These are phyloP conservation scores for Alternaria sp. DNA, from an alignment of 2,329 filamentous ascomycete species.

Conservation along the genomic window DNA sequence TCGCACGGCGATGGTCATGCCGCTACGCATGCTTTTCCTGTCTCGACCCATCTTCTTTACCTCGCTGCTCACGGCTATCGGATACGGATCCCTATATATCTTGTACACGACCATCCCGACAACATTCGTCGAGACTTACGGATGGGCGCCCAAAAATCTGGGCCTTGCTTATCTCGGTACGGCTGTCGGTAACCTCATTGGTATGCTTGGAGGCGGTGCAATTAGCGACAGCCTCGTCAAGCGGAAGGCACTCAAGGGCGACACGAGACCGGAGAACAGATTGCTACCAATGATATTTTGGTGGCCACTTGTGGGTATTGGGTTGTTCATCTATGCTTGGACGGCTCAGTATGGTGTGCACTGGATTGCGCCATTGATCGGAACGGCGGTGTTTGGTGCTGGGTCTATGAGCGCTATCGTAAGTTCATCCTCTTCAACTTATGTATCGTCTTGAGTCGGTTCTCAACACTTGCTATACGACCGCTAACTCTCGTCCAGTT, in stretches of 20 bases:
- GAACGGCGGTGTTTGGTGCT: slow-evolving; percentile 13
- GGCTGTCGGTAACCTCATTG: slow-evolving; percentile 42
- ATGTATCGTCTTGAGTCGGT: background rate
- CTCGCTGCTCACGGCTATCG: slow-evolving; percentile 51
- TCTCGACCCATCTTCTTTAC: slow-evolving; percentile 61
- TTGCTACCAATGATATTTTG: slow-evolving; percentile 37
- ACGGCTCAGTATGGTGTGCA: slow-evolving; percentile 26
- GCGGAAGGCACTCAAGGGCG: slow-evolving; percentile 16
- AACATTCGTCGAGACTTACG: slow-evolving; percentile 29
- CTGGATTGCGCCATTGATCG: slow-evolving; percentile 37
- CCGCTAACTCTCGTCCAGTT: background rate
- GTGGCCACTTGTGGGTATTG: slow-evolving; percentile 25
- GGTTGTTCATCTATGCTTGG: slow-evolving; percentile 42
- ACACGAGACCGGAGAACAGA: slow-evolving; percentile 11
- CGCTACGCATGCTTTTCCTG: slow-evolving; percentile 60
- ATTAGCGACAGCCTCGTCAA: slow-evolving; percentile 38
- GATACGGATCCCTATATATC: slow-evolving; percentile 49
- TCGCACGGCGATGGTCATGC: slow-evolving; percentile 47
- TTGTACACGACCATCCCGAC: slow-evolving; percentile 34
- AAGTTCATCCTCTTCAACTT: background rate
- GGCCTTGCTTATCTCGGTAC: slow-evolving; percentile 34
- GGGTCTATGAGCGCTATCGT: slow-evolving; percentile 3
- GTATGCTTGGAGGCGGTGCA: slow-evolving; percentile 35
- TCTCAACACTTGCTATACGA: background rate
- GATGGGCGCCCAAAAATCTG: slow-evolving; percentile 20